A percentile compares a stretch with the other conserved stretches of the same genome.
phyloP scores from a whole-genome alignment of 2,329 filamentous ascomycete genomes.

The Neopestalotiopsis sp. region DNA sequence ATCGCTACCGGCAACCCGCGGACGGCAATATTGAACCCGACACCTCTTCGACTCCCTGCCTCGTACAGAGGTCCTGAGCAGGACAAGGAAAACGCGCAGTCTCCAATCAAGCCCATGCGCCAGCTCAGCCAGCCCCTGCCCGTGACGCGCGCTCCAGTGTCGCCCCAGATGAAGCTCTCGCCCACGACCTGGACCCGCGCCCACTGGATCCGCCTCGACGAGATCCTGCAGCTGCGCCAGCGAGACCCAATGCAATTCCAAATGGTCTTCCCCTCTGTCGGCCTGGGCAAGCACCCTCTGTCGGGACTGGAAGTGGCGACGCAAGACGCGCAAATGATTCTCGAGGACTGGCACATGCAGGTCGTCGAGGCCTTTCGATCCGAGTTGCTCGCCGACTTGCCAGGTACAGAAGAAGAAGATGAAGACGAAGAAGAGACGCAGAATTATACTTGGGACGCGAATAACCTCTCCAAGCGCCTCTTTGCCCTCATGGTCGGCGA shows the following conservation, averaged over 20 bases:
- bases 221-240: conserved; percentile 55
- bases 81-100: conserved; percentile 26
- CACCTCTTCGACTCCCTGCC: not conserved
- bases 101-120: conserved; percentile 24
- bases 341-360: conserved; percentile 64
- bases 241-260: conserved; percentile 46
- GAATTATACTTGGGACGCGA: conserved; percentile 50
- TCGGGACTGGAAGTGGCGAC: conserved; percentile 56
- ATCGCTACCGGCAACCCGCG: conserved; percentile 6
- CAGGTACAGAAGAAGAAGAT: not conserved
- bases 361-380: conserved; percentile 59
- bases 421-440: not conserved
- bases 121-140: not conserved
- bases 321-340: conserved; percentile 50
- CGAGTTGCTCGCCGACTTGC: conserved; percentile 44
- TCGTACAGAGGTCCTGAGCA: conserved; percentile 11
- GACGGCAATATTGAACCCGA: not conserved
- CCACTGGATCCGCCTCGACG: conserved; percentile 61
- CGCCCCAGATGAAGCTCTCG: conserved; percentile 38
- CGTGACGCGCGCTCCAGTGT: not conserved
- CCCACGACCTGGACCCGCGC: conserved; percentile 52
- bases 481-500: conserved; percentile 61
- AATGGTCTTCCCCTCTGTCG: conserved; percentile 27
- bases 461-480: conserved; percentile 54
- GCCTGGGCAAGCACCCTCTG: conserved; percentile 33